Evolutionary conservation across 768 basidiomycete species (phyloP), one percentile per base, ranked within the genome.

Genomic region (Termitomyces sp.): DNA sequence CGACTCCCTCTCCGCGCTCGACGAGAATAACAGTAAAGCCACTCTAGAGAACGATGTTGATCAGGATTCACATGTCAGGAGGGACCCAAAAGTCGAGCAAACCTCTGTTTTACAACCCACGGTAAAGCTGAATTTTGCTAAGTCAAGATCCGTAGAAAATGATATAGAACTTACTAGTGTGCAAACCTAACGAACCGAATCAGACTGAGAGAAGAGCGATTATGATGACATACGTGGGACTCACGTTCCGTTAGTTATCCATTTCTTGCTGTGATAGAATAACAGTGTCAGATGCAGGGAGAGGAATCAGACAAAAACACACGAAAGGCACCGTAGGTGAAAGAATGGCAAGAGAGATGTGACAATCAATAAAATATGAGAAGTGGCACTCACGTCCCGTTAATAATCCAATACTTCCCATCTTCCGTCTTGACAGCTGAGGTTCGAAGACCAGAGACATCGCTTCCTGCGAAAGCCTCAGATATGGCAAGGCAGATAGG

Each of bases 11-110:
- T 7, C 78, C 76, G 16, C 92, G 83, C 63, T 93, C 91, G 5
- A 97, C 84, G 15, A 95, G 78, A 59, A 97, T 88, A 52, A 92
- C 89, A 20, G 93, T 91, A 56, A 95, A 82, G 10, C 90, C 89
- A 45, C 80, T 77, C 67, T 77, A 47, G 51, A 47, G 51, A 12
- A 16, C 3, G 10, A 49, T 33, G 20, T 53, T 32, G 49, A 54
- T 38, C 27, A 18, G 18, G 27, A 6, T 27, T 31, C 36, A 27
- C 1, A 29, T 25, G 16, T 36, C 36, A 11, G 7, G 18, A 27
- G n/a, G 46, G 20, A 31, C 38, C 1, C 13, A 27, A 18, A 27
- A 33, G 48, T n/a, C 32, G 27, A 32, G 60, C 50, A 15, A 43
- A 75, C 81, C 60, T 79, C 77, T 33, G 83, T 87, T 56, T 74